A percentile compares a stretch with the other conserved stretches of the same genome.
These are phyloP conservation scores for Epichloe uncinata DNA, from an alignment of 2,329 filamentous ascomycete genomes.

Conservation along the genomic window DNA sequence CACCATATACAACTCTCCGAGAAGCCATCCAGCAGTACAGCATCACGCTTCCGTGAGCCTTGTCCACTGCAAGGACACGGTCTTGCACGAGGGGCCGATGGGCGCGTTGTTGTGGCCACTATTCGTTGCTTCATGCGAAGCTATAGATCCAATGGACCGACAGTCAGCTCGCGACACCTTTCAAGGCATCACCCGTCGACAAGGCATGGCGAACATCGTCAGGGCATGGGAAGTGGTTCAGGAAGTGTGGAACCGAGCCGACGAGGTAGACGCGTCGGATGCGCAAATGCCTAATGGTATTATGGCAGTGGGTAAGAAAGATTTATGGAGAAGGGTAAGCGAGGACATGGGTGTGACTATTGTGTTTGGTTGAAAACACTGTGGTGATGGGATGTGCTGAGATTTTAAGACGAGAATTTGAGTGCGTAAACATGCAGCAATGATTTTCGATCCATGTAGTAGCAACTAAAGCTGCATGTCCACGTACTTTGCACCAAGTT, in stretches of 20 bases:
- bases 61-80: constrained; percentile 40
- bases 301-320: constrained; percentile 10
- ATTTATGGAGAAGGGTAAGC: constrained; percentile 43
- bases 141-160: constrained; percentile 34
- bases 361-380: constrained; percentile 37
- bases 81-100: constrained; percentile 45
- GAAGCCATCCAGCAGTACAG: constrained; percentile 38
- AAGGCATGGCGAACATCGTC: constrained; percentile 53
- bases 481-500: too few species aligned
- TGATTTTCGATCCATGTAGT: too few species aligned
- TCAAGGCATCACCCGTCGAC: constrained; percentile 37
- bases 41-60: constrained; percentile 37
- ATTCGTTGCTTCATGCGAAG: constrained; percentile 51
- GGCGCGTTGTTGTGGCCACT: constrained; percentile 51
- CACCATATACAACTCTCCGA: constrained; percentile 34
- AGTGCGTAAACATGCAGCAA: too few species aligned
- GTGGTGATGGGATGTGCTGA: too few species aligned
- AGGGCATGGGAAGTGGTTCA: constrained; percentile 46
- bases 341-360: constrained; percentile 44
- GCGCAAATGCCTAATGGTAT: constrained; percentile 6
- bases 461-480: too few species aligned
- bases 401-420: background rate
- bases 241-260: constrained; percentile 46
- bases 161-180: constrained; percentile 38
- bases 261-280: constrained; percentile 18